Conservation (phyloP, 2,329 filamentous ascomycete genomes). For the Sporothrix schenckii region DNA sequence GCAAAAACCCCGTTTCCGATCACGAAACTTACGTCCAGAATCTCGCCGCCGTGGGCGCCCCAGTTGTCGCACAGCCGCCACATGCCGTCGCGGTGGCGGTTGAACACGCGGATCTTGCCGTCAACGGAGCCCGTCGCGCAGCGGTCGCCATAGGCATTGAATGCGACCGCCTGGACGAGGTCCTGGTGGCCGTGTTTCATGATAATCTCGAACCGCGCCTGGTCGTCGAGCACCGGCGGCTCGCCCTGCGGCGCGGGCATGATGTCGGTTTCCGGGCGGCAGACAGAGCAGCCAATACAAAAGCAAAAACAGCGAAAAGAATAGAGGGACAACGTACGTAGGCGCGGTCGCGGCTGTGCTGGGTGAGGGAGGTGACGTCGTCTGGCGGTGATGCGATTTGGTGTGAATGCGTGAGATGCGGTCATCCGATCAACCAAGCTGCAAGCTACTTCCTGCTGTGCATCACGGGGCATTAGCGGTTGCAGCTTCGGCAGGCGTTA, state of each 20-base stretch:
- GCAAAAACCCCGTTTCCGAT: constrained; percentile 44
- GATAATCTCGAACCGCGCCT: constrained; percentile 59
- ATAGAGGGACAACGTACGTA: background rate
- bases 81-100: constrained; percentile 73
- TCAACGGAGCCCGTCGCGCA: constrained; percentile 91
- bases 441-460: constrained; percentile 7
- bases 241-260: constrained; percentile 40
- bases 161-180: constrained; percentile 80
- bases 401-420: constrained; percentile 4
- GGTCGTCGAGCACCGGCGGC: constrained; percentile 48
- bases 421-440: constrained; percentile 21
- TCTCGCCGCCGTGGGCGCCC: constrained; percentile 86
- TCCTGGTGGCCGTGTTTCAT: constrained; percentile 77
- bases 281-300: no score
- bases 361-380: constrained; percentile 14
- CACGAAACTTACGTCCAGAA: constrained; percentile 62
- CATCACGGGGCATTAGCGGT: background rate
- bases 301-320: background rate
- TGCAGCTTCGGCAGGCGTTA: constrained; percentile 9
- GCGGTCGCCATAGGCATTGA: constrained; percentile 90
- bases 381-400: constrained; percentile 1
- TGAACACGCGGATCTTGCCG: constrained; percentile 90
- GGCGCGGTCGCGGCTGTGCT: background rate
- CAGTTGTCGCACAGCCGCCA: constrained; percentile 86
- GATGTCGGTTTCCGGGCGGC: constrained; percentile 1